phyloP scores from a whole-genome alignment of 495 filamentous ascomycete species.

The Lophium mytilinum region DNA sequence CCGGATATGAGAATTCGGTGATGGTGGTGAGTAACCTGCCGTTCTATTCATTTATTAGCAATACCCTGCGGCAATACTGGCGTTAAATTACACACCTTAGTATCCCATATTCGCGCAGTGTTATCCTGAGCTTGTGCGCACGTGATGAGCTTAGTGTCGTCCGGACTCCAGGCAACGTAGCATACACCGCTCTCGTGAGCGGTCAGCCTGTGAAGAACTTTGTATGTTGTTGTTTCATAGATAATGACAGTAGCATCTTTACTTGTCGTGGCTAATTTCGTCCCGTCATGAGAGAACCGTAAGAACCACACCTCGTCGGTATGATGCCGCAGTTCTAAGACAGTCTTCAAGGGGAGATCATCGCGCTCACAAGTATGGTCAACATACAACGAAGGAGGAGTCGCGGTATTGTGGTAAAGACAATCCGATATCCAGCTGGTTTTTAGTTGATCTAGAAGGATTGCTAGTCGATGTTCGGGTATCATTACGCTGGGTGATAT shows the following conservation, averaged over 20 bases:
- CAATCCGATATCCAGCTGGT: conserved; percentile 72
- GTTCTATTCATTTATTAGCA: conserved; percentile 43
- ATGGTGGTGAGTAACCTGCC: conserved; percentile 57
- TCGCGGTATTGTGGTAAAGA: conserved; percentile 77
- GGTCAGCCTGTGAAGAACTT: conserved; percentile 53
- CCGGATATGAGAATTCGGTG: conserved; percentile 64
- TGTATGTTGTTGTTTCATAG: conserved; percentile 67
- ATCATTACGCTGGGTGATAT: conserved; percentile 99
- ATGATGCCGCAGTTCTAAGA: conserved; percentile 63
- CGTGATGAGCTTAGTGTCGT: conserved; percentile 74
- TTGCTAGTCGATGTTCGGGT: conserved; percentile 82
- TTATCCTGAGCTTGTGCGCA: conserved; percentile 71
- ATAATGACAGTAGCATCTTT: conserved; percentile 67
- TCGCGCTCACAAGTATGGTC: conserved; percentile 77
- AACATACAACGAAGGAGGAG: conserved; percentile 74
- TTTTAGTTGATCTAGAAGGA: conserved; percentile 76
- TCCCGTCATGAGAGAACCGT: conserved; percentile 83
- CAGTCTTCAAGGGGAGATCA: conserved; percentile 65
- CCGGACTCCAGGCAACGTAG: conserved; percentile 83
- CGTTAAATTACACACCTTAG: conserved; percentile 47
- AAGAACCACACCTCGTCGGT: conserved; percentile 85
- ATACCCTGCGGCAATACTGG: neutral
- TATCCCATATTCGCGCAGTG: conserved; percentile 71
- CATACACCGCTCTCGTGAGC: conserved; percentile 61
- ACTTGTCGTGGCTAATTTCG: conserved; percentile 72